These are phyloP conservation scores for Crithidia sp. DNA, from an alignment of 208 protist genomes.

Conservation along the genomic window DNA sequence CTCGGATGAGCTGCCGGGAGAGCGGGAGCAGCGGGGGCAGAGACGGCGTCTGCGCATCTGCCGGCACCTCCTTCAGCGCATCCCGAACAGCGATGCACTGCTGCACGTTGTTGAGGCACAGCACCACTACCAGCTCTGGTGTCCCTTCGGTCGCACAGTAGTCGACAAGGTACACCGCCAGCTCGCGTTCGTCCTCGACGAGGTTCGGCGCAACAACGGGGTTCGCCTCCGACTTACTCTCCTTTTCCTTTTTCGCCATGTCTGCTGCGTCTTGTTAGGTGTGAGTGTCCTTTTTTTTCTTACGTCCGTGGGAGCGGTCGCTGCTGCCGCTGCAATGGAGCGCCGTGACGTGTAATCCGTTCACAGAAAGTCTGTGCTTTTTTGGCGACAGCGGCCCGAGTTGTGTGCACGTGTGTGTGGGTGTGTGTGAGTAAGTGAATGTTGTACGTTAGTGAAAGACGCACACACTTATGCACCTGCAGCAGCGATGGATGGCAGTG, in stretches of 20 bases:
- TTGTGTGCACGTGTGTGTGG: too few relatives aligned
- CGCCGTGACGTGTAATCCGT: too few relatives aligned
- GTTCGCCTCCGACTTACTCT: conserved; percentile 21
- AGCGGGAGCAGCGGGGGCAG: conserved; percentile 24
- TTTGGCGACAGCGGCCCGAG: too few relatives aligned
- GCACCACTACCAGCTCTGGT: conserved; percentile 22
- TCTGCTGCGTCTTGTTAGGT: not conserved
- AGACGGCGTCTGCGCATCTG: not conserved
- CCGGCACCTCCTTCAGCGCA: conserved; percentile 27
- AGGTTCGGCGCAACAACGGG: conserved; percentile 6
- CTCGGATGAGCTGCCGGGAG: conserved; percentile 11
- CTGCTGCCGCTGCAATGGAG: too few relatives aligned
- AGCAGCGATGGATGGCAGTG: too few relatives aligned
- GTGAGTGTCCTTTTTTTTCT: not conserved
- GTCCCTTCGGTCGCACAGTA: conserved; percentile 2
- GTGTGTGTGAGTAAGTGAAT: too few relatives aligned
- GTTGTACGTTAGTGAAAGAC: too few relatives aligned
- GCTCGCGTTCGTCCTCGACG: conserved; percentile 19
- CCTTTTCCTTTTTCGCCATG: conserved; percentile 35
- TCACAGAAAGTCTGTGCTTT: too few relatives aligned
- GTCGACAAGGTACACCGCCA: conserved; percentile 29
- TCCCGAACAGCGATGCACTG: conserved; percentile 19
- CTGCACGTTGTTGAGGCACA: conserved; percentile 27
- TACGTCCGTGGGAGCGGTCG: not conserved
- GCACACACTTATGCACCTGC: too few relatives aligned